Evolutionary conservation across 192 early-diverging fungal species (phyloP).

Genomic region (Dissophora ornata): DNA sequence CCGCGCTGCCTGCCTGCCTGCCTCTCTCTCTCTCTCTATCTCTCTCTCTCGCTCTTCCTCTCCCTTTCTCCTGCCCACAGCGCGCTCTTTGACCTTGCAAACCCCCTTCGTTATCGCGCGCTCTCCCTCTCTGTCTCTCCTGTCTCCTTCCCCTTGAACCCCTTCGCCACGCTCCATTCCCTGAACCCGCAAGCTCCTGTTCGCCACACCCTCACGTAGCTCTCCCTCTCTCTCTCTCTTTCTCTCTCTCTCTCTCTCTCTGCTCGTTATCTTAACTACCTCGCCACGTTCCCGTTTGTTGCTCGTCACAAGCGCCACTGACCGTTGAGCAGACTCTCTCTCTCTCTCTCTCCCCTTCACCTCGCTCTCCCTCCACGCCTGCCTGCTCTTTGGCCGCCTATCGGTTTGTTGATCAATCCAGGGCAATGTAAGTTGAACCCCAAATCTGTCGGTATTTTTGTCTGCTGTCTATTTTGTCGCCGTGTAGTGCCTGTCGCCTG

Average conservation of each 20-base stretch:
- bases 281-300: background rate
- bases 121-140: no score
- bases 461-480: no score
- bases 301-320: no score
- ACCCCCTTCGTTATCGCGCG: no score
- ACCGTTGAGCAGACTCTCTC: no score
- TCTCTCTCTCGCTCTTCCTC: background rate
- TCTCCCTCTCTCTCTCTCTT: background rate
- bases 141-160: background rate
- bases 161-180: slow-evolving; percentile 28
- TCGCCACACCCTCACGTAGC: background rate
- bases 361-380: slow-evolving; percentile 3
- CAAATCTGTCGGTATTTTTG: no score
- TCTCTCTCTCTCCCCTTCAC: slow-evolving; percentile 1
- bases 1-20: no score
- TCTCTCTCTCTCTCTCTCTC: background rate
- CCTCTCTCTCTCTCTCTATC: no score
- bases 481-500: no score
- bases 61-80: background rate
- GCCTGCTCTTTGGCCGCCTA: background rate
- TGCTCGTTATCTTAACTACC: background rate
- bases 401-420: slow-evolving; percentile 19
- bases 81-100: background rate
- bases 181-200: background rate
- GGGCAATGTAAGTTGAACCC: background rate